Percentiles rank a stretch among this genome's conserved stretches.
These are phyloP conservation scores for Allium sativum DNA, from an alignment of 106 monocot genomes.

Conservation along the genomic window DNA sequence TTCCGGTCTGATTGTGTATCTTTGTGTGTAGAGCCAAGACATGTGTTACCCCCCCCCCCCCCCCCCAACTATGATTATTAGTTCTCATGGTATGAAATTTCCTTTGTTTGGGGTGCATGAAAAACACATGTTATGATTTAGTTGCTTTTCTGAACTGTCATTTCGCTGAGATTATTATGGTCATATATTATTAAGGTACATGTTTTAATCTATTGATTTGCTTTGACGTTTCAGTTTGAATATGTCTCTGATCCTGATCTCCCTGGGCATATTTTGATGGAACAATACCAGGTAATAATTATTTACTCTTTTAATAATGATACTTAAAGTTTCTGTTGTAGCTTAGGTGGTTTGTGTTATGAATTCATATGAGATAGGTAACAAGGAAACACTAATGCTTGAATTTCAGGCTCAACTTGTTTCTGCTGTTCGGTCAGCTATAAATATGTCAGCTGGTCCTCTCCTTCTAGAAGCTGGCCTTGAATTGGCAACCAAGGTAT, in stretches of 20 bases:
- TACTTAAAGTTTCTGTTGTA: not conserved
- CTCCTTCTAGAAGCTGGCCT: conserved; percentile 92
- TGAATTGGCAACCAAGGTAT: conserved; percentile 79
- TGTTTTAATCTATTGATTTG: conserved; percentile 1
- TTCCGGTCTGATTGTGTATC: too few relatives aligned
- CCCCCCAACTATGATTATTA: too few relatives aligned
- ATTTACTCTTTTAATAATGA: conserved; percentile 3
- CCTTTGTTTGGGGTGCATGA: too few relatives aligned
- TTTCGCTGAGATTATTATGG: not conserved
- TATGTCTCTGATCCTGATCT: conserved; percentile 76
- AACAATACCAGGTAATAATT: conserved; percentile 77
- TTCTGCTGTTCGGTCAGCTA: conserved; percentile 84
- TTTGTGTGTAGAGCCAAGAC: too few relatives aligned
- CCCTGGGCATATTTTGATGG: conserved; percentile 81
- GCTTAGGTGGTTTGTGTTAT: not conserved
- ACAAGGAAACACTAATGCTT: not conserved
- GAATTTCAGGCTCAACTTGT: conserved; percentile 82
- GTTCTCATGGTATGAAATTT: too few relatives aligned
- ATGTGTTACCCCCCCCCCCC: too few relatives aligned
- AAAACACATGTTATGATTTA: too few relatives aligned
- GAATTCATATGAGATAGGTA: not conserved
- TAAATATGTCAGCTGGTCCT: conserved; percentile 70
- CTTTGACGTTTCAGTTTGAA: conserved; percentile 51
- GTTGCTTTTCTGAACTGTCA: not conserved
- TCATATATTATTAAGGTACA: not conserved